Percentiles rank a stretch among this genome's conserved stretches.
Evolutionary conservation across 2,329 filamentous ascomycete species (phyloP).

Genomic region (Cordyceps fumosorosea): DNA sequence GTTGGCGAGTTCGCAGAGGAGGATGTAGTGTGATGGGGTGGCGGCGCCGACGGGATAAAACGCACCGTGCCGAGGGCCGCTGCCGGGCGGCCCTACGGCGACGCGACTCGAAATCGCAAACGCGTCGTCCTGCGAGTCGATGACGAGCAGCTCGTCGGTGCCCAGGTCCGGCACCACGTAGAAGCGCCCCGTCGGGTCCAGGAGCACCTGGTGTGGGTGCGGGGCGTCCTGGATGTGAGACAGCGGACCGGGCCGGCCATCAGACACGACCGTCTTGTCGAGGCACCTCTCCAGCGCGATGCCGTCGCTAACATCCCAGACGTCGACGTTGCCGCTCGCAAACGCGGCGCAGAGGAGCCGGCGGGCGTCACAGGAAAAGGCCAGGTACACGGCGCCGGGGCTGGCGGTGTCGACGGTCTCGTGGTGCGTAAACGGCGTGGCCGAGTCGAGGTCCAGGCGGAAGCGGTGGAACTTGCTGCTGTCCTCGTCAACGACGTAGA

Average conservation of each 20-base stretch:
- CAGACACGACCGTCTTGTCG: slow-evolving; percentile 30
- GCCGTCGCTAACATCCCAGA: slow-evolving; percentile 37
- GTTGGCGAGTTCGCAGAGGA: slow-evolving; percentile 42
- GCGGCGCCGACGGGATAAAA: slow-evolving; percentile 34
- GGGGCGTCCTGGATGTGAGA: slow-evolving; percentile 26
- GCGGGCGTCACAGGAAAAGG: slow-evolving; percentile 37
- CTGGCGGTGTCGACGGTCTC: slow-evolving; percentile 29
- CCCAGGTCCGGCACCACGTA: slow-evolving; percentile 45
- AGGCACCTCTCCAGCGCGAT: slow-evolving; percentile 28
- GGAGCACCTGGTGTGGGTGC: slow-evolving; percentile 41
- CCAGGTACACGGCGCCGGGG: slow-evolving; percentile 40
- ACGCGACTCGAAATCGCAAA: slow-evolving; percentile 32
- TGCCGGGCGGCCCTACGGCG: slow-evolving; percentile 29
- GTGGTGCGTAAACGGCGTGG: slow-evolving; percentile 21
- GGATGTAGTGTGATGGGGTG: slow-evolving; percentile 37
- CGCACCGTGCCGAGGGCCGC: slow-evolving; percentile 44
- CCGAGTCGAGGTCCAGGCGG: slow-evolving; percentile 27
- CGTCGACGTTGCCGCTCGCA: slow-evolving; percentile 34
- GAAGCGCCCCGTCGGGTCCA: slow-evolving; percentile 43
- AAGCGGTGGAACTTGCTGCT: slow-evolving; percentile 33
- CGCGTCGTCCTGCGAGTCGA: slow-evolving; percentile 36
- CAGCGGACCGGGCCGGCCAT: slow-evolving; percentile 27
- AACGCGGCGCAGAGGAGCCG: slow-evolving; percentile 40
- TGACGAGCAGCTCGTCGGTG: slow-evolving; percentile 39
- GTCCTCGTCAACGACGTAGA: slow-evolving; percentile 45